Conservation (phyloP, 768 basidiomycete species). For the Paxillus rubicundulus region DNA sequence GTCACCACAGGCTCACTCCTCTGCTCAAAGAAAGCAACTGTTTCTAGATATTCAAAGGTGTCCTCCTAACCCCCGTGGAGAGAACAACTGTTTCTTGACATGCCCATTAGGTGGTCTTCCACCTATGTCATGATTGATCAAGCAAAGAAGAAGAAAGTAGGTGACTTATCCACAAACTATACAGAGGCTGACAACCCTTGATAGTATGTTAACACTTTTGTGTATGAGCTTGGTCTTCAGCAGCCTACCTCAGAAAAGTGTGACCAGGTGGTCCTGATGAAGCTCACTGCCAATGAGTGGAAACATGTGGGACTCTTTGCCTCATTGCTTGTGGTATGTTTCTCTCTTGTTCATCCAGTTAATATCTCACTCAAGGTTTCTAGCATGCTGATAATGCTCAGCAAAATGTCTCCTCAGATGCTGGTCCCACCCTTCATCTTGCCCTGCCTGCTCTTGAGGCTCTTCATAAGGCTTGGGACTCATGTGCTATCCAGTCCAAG, state of each 20-base stretch:
- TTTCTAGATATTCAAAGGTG: conserved; percentile 16
- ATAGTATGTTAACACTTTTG: conserved; percentile 10
- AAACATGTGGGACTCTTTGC: too few species aligned
- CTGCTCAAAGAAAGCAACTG: conserved; percentile 21
- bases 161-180: neutral
- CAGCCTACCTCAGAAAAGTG: too few species aligned
- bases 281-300: too few species aligned
- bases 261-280: too few species aligned
- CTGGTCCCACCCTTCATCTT: conserved; percentile 21
- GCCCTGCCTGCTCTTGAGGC: too few species aligned
- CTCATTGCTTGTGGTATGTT: too few species aligned
- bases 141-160: too few species aligned
- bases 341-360: neutral
- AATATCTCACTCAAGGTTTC: neutral
- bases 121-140: too few species aligned
- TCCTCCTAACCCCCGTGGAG: neutral
- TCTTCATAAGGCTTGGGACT: too few species aligned
- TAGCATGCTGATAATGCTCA: conserved; percentile 32
- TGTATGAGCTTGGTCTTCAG: conserved; percentile 7
- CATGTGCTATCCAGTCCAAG: too few species aligned
- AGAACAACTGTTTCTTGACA: conserved; percentile 25
- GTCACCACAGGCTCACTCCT: conserved; percentile 19
- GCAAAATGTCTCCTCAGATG: conserved; percentile 31
- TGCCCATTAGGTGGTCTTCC: too few species aligned
- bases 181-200: too few species aligned